Base-by-base conservation (phyloP, 768 basidiomycete species). In the Rubroboletus satanas region DNA sequence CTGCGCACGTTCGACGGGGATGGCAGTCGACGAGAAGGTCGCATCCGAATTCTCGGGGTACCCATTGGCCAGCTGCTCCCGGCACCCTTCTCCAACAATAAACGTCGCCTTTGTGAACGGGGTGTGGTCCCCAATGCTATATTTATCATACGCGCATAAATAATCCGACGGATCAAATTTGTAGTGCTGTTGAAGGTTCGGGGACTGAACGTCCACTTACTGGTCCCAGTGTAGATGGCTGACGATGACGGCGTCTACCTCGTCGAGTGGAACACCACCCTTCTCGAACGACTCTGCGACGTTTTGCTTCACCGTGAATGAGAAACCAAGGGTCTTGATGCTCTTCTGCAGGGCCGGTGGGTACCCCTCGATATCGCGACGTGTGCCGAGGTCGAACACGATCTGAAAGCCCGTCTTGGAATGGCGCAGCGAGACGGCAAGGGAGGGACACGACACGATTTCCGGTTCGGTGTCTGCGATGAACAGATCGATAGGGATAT, bases 211-310 rank as follows among this genome's bases (percentile, higher is more conserved):
- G 5, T 33, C 43, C 36, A 56, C 62, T 55, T 29, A 67, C 67
- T 73, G 70, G 62, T 84, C 83, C 62, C 75, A 83, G 60, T 84
- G 82, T 37, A 78, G 61, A 58, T 85, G 83, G 23, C 79, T 81
- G 32, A 83, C 47, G 38, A 77, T 73, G 39, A 83, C 74, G 7
- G 71, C 71, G 26, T 74, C 64, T 49, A 84, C 73, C 17, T 80
- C 71, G 7, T 63, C 62, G 1, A 81, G 77, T 4, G 66, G 55
- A 3, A 78, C 36, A 0, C 80, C 79, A n/a, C 83, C 83, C 47
- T 75, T 78, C 14, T 54, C 63, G 29, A 84, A 73, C 9, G 81
- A 80, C 48, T 82, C 77, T 7, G 66, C 66, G 15, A 79, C 79
- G 45, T 72, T 73, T 54, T 80, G 77, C 0, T 51, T 45, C 12